A percentile compares a stretch with the other conserved stretches of the same genome.
These are phyloP conservation scores for Boeremia lycopersici DNA, from an alignment of 2,329 filamentous ascomycete species.

Conservation along the genomic window DNA sequence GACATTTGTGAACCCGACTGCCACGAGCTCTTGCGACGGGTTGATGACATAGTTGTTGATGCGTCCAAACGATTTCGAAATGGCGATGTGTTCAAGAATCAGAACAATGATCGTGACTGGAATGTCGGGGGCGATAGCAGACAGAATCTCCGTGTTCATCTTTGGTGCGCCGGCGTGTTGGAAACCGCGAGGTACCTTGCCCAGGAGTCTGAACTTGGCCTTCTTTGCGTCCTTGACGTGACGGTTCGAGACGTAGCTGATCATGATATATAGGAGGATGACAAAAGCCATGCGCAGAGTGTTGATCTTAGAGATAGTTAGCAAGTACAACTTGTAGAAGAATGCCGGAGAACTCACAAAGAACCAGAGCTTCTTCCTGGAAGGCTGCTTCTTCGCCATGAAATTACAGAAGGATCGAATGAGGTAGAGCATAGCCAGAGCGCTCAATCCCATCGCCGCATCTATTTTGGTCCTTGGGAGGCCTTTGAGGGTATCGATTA, in stretches of 20 bases:
- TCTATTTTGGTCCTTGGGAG: slow-evolving; percentile 73
- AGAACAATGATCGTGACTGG: slow-evolving; percentile 90
- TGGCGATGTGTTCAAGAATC: slow-evolving; percentile 95
- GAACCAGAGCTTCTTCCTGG: slow-evolving; percentile 80
- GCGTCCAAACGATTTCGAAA: slow-evolving; percentile 93
- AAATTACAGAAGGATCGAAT: slow-evolving; percentile 66
- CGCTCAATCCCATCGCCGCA: slow-evolving; percentile 84
- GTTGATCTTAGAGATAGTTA: slow-evolving; percentile 54
- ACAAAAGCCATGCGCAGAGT: slow-evolving; percentile 91
- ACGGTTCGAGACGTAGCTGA: slow-evolving; percentile 84
- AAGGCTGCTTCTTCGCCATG: slow-evolving; percentile 71
- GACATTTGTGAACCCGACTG: slow-evolving; percentile 88
- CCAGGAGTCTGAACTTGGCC: slow-evolving; percentile 75
- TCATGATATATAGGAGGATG: slow-evolving; percentile 88
- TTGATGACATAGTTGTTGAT: slow-evolving; percentile 98
- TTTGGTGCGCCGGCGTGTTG: slow-evolving; percentile 75
- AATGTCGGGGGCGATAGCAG: slow-evolving; percentile 71
- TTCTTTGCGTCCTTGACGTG: slow-evolving; percentile 48
- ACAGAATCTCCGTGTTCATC: slow-evolving; percentile 70
- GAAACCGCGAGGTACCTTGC: slow-evolving; percentile 83
- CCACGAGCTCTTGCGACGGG: slow-evolving; percentile 93
- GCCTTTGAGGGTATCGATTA: slow-evolving; percentile 82
- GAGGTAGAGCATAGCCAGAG: slow-evolving; percentile 77
- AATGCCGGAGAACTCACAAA: slow-evolving; percentile 57
- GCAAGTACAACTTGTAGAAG: neutral